A percentile compares a stretch with the other conserved stretches of the same genome.
Conservation (phyloP, 305 asterid species). For the Plantago rigida region DNA sequence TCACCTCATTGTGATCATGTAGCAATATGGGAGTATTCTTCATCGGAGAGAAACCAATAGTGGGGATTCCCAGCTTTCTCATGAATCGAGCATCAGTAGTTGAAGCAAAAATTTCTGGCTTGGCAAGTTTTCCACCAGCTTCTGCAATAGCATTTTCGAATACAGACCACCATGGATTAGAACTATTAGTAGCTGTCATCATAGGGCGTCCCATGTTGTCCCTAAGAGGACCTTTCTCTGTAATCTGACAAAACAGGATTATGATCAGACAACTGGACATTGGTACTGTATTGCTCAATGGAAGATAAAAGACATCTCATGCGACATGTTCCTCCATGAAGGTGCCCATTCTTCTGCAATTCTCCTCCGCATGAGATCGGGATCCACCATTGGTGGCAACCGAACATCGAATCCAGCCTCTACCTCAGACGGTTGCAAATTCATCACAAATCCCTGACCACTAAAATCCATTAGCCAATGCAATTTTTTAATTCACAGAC, state of each 20-base stretch:
- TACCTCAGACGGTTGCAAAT: conserved; percentile 90
- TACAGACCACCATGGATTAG: conserved; percentile 87
- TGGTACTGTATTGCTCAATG: too few species aligned
- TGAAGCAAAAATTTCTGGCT: conserved; percentile 74
- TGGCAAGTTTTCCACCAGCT: conserved; percentile 72
- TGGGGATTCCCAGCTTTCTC: conserved; percentile 68
- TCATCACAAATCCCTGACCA: conserved; percentile 74
- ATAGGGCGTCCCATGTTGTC: conserved; percentile 60
- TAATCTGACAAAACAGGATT: conserved; percentile 36
- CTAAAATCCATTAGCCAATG: conserved; percentile 10
- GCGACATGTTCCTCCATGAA: conserved; percentile 73
- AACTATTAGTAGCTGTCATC: conserved; percentile 58
- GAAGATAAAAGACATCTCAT: conserved; percentile 37
- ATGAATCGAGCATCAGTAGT: conserved; percentile 82
- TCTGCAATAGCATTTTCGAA: conserved; percentile 56
- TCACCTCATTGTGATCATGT: conserved; percentile 91
- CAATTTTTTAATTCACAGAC: background rate
- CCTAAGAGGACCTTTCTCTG: conserved; percentile 57
- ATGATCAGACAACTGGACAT: background rate
- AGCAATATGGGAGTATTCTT: conserved; percentile 80
- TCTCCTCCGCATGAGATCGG: conserved; percentile 52
- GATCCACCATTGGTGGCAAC: conserved; percentile 68
- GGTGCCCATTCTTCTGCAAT: conserved; percentile 94
- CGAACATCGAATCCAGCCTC: conserved; percentile 87
- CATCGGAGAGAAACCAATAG: conserved; percentile 90